These are phyloP conservation scores for Emmonsiellopsis sp. DNA, from an alignment of 2,329 filamentous ascomycete species.

Conservation along the genomic window DNA sequence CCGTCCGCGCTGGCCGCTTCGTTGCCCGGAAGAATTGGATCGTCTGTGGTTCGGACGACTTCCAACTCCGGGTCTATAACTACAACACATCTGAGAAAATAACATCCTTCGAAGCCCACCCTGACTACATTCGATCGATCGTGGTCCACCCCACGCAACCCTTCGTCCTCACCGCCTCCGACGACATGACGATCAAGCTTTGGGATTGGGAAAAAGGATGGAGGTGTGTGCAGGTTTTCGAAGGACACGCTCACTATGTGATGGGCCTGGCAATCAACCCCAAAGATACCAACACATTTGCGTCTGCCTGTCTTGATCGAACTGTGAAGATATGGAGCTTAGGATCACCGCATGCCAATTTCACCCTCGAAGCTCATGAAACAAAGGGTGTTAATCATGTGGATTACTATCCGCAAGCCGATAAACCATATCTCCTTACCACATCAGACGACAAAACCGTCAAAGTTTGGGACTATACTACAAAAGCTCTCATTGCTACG, in stretches of 20 bases:
- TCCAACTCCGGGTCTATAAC: conserved; percentile 84
- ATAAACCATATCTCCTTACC: conserved; percentile 80
- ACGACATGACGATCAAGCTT: conserved; percentile 97
- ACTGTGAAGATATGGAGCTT: conserved; percentile 98
- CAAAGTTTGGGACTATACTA: conserved; percentile 99
- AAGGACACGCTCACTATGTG: conserved; percentile 92
- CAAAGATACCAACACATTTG: conserved; percentile 89
- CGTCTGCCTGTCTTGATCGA: conserved; percentile 87
- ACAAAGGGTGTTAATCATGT: conserved; percentile 97
- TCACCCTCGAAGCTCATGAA: conserved; percentile 93
- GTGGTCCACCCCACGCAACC: conserved; percentile 91
- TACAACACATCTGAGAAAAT: conserved; percentile 99
- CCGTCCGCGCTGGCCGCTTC: conserved; percentile 91
- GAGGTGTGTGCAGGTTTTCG: conserved; percentile 96
- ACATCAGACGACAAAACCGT: conserved; percentile 94
- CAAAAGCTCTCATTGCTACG: conserved; percentile 91
- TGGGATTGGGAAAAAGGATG: conserved; percentile 99
- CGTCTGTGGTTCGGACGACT: conserved; percentile 89
- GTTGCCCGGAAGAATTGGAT: conserved; percentile 99
- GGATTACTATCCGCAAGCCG: conserved; percentile 66
- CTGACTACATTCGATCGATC: conserved; percentile 96
- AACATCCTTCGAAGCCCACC: conserved; percentile 91
- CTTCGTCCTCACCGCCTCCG: conserved; percentile 88
- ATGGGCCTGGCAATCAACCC: conserved; percentile 97
- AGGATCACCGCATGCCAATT: conserved; percentile 87